Evolutionary conservation across 345 rosid species (phyloP).

Genomic region (Eucalyptus marginata): DNA sequence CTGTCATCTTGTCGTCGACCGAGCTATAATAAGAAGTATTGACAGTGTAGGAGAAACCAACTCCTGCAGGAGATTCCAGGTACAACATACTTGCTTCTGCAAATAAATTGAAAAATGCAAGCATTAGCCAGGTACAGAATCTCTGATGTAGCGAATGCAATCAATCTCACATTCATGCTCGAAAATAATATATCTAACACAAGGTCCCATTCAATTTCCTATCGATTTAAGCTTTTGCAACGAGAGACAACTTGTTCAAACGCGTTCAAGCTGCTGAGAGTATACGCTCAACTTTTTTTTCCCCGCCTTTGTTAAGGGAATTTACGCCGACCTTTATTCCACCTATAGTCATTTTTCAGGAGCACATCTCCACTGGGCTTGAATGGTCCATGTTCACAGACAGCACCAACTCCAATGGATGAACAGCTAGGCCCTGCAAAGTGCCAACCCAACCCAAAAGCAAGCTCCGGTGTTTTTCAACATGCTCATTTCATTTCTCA

Average conservation of each 20-base stretch:
- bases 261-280: background rate
- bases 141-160: background rate
- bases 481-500: background rate
- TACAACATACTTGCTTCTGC: slow-evolving; percentile 38
- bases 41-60: slow-evolving; percentile 39
- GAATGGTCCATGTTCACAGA: slow-evolving; percentile 30
- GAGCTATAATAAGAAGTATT: slow-evolving; percentile 6
- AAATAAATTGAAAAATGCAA: background rate
- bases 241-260: background rate
- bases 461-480: background rate
- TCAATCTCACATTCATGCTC: background rate
- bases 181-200: background rate
- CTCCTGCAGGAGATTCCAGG: slow-evolving; percentile 34
- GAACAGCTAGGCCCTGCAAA: slow-evolving; percentile 35
- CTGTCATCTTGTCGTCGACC: slow-evolving; percentile 9
- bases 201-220: background rate
- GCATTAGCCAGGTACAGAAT: background rate
- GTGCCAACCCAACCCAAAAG: background rate
- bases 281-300: background rate
- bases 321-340: slow-evolving; percentile 17
- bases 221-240: background rate
- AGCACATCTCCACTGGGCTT: slow-evolving; percentile 9
- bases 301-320: background rate
- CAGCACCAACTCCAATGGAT: slow-evolving; percentile 26
- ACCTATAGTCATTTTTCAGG: slow-evolving; percentile 10